A percentile compares a stretch with the other conserved stretches of the same genome.
Conservation (phyloP, 768 basidiomycete species). For the Podaxis sp. region DNA sequence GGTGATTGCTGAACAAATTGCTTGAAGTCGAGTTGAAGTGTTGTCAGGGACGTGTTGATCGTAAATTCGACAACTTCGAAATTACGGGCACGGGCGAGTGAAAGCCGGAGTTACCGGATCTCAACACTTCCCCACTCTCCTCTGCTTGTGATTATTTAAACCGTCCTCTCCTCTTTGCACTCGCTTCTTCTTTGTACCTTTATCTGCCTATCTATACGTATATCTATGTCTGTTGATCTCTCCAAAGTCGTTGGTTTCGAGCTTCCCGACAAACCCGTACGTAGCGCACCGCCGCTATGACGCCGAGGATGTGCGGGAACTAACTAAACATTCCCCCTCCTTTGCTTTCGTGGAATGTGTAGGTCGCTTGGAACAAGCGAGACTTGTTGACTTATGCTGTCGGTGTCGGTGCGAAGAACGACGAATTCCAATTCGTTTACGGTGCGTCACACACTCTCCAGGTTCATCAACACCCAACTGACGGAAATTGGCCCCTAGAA, state of each 20-base stretch:
- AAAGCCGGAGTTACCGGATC: constrained; percentile 18
- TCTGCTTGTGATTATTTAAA: constrained; percentile 6
- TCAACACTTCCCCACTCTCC: neutral
- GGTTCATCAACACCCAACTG: neutral
- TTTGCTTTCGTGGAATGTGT: neutral
- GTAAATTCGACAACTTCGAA: neutral
- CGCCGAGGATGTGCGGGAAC: neutral
- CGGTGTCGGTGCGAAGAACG: constrained; percentile 78
- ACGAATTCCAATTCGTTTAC: constrained; percentile 70
- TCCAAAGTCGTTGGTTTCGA: constrained; percentile 63
- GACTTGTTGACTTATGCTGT: constrained; percentile 78
- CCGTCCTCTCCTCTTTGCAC: neutral
- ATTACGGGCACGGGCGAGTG: neutral
- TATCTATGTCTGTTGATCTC: constrained; percentile 44
- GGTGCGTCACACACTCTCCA: constrained; percentile 39
- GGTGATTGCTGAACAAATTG: neutral
- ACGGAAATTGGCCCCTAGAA: constrained; percentile 31
- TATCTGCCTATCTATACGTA: neutral
- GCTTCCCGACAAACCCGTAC: constrained; percentile 51
- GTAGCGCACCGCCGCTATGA: constrained; percentile 17
- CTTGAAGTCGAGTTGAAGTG: neutral
- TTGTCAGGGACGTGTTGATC: neutral
- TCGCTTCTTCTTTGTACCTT: neutral
- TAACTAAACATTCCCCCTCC: neutral
- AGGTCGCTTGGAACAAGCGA: constrained; percentile 86